Evolutionary conservation across 2,329 filamentous ascomycete genomes (phyloP).

Genomic region (Colletotrichum tabaci): DNA sequence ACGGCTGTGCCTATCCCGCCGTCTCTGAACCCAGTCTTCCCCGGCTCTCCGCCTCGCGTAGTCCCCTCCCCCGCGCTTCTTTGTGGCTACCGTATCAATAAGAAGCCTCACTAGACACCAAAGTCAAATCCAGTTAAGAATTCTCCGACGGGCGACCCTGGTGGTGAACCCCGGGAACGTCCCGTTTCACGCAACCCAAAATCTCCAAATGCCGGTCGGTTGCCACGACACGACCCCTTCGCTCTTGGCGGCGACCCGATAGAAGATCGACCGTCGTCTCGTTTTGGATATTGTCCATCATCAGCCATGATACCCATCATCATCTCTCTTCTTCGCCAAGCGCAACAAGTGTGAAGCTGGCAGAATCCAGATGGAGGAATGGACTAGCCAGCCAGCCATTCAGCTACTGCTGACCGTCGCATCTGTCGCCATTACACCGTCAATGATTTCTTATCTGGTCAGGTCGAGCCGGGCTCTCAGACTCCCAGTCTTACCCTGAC

Average conservation of each 20-base stretch:
- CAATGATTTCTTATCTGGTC: conserved; percentile 29
- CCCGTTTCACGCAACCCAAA: conserved; percentile 36
- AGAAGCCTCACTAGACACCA: conserved; percentile 23
- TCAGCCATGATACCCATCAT: conserved; percentile 14
- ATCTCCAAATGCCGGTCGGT: conserved; percentile 24
- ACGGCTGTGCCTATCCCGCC: conserved; percentile 26
- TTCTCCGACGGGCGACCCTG: conserved; percentile 37
- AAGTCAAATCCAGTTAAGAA: conserved; percentile 40
- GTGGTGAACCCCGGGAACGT: conserved; percentile 14
- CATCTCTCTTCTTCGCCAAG: conserved; percentile 26
- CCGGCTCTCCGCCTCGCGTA: conserved; percentile 9
- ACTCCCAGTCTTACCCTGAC: conserved; percentile 32
- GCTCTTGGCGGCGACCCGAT: conserved; percentile 29
- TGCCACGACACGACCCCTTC: conserved; percentile 28
- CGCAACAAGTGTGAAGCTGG: conserved; percentile 14
- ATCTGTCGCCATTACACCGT: neutral
- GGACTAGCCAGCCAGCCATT: conserved; percentile 14
- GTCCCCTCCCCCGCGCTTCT: conserved; percentile 30
- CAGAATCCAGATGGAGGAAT: conserved; percentile 19
- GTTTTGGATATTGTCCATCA: conserved; percentile 37
- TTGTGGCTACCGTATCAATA: conserved; percentile 6
- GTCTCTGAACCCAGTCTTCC: conserved; percentile 3
- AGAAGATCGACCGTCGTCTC: conserved; percentile 39
- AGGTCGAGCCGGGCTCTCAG: conserved; percentile 40
- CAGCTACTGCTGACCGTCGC: neutral